Base-by-base conservation (phyloP, 805 yeast species). In the Kluyveromyces nonfermentans region DNA sequence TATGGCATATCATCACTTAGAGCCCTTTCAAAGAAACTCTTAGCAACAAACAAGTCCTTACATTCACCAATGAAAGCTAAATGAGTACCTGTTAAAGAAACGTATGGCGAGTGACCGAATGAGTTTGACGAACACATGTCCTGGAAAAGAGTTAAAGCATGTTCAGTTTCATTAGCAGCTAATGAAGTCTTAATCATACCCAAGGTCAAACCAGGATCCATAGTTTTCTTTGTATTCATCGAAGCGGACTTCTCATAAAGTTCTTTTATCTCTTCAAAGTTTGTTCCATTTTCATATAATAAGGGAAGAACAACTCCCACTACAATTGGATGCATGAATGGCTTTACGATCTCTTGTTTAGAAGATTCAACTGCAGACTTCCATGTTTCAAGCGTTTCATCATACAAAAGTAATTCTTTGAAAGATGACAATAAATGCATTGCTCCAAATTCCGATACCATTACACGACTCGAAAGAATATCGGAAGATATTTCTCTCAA, bases 151-250 rank as follows among this genome's bases (percentile, higher is more conserved):
- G 73, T 74, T 47, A 85, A 67, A 4, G 89, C 94, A 52, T 77
- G 73, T 35, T 78, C 69, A 46, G 78, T 77, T 55, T 79, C 81
- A 42, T 78, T 77, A 28, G 82, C 82, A 36, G 72, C 68, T 22
- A 86, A 66, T 47, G 87, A 77, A 19, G 85, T 82, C 58, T 82
- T 75, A 44, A 87, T 83, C 77, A 85, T 78, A 41, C 89, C 83
- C 37, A 77, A 77, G 40, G 77, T 71, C 44, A 85, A 70, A 42
- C 77, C 76, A 44, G 70, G 68, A 49, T 63, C 67, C 46, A 59
- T 60, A 37, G 54, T 59, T 48, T 63, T 67, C 45, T 57, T 61
- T 37, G 56, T 58, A 30, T 54, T 50, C 17, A 61, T 58, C 49
- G 59, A 53, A 3, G 63, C 54, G 15, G 64, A 64, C 46, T 65